Evolutionary conservation across 2,329 filamentous ascomycete species (phyloP).

Genomic region (Apiospora rasikravindrae): DNA sequence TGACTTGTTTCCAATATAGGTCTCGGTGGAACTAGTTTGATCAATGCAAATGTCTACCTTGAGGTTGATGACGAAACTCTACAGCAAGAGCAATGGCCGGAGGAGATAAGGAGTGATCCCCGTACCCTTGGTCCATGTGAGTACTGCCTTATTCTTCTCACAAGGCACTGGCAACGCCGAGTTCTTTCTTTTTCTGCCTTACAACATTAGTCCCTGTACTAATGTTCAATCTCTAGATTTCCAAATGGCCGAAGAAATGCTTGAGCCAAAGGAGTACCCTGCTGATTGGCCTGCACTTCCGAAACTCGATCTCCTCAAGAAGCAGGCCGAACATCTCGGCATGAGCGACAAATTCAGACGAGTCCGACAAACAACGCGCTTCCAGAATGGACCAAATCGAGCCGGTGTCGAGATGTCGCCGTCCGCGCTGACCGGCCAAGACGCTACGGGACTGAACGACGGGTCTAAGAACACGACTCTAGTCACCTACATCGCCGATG

Average conservation of each 20-base stretch:
- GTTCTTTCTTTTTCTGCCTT: not conserved
- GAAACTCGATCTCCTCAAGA: slow-evolving; percentile 63
- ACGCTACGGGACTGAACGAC: slow-evolving; percentile 69
- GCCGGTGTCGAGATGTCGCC: slow-evolving; percentile 68
- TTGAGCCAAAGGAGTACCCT: slow-evolving; percentile 65
- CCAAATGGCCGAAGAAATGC: slow-evolving; percentile 56
- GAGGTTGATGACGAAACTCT: slow-evolving; percentile 62
- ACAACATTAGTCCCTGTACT: not conserved
- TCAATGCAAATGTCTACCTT: slow-evolving; percentile 72
- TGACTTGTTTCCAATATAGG: slow-evolving; percentile 41
- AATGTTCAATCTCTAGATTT: slow-evolving; percentile 53
- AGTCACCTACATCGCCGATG: slow-evolving; percentile 71
- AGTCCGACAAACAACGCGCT: slow-evolving; percentile 67
- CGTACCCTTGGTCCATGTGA: slow-evolving; percentile 54
- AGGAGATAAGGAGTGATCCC: slow-evolving; percentile 55
- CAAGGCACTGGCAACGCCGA: slow-evolving; percentile 16
- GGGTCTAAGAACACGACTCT: slow-evolving; percentile 70
- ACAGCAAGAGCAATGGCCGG: slow-evolving; percentile 61
- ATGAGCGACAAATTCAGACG: slow-evolving; percentile 58
- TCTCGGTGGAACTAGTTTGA: slow-evolving; percentile 68
- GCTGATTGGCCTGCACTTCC: slow-evolving; percentile 59
- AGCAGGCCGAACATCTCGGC: slow-evolving; percentile 59
- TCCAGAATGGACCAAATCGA: slow-evolving; percentile 63
- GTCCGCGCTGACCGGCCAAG: slow-evolving; percentile 65
- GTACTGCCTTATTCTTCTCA: slow-evolving; percentile 29